Evolutionary conservation across 1,284 basidiomycete species (phyloP), one percentile per base, ranked within the genome.

Genomic region (Tremellales sp.): DNA sequence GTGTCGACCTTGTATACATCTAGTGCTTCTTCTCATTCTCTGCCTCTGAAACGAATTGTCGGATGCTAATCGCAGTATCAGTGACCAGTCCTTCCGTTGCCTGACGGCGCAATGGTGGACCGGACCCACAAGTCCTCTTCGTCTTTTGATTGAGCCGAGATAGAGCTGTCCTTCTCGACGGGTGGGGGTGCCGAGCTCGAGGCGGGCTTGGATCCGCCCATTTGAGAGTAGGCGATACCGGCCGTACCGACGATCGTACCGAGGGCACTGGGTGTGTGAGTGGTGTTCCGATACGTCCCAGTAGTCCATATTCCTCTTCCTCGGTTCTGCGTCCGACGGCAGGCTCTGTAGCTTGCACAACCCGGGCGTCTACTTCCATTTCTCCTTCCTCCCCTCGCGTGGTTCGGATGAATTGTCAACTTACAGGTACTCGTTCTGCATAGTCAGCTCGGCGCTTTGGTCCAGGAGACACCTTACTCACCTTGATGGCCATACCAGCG

Each of bases 401-500:
- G 29, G 29, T 31, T 5, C 19, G 33, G n/a, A 15, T 36, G 13
- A 36, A 13, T 13, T 5, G 5, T 15, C 15, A 15, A 36, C 56
- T 44, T 48, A 60, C 58, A 60, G 43, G 58, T 60, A 60, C 52
- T 60, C 58, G 56, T 57, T 60, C 58, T 60, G 29, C 24, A 36
- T 33, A 13, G 35, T 49, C 42, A 49, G 43, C 48, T 45, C 11
- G 13, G 41, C 21, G 7, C 25, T 13, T 17, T 39, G 36, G 21
- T n/a, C 13, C 15, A 37, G 7, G 22, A 27, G 37, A 26, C n/a
- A 22, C 12, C 17, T 21, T 12, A 61, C 70, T 57, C 54, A 75
- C 73, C 65, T 75, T 75, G 64, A 75, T 72, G 55, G 61, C 66
- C 54, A 57, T 54, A 58, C 73, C 73, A 44, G 70, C 69, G 61